phyloP scores from a whole-genome alignment of 78 protist genomes.

The Anaeramoeba ignava region DNA sequence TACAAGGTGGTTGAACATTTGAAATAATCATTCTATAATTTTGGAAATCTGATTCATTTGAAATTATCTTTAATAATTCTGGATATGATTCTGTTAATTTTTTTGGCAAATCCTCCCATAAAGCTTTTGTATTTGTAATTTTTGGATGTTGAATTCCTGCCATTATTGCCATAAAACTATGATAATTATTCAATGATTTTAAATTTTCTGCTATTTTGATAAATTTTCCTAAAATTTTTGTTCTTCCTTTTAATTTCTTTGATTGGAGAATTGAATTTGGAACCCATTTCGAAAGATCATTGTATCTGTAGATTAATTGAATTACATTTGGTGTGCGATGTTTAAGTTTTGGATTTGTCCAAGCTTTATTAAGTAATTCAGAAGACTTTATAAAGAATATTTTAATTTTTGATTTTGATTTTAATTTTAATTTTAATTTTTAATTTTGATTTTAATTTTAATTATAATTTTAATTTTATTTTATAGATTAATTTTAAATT shows the following conservation, averaged over 20 bases:
- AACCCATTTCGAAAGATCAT: background rate
- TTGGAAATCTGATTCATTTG: background rate
- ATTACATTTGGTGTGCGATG: no score
- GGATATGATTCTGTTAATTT: background rate
- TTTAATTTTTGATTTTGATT: no score
- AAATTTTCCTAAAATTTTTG: background rate
- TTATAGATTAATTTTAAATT: no score
- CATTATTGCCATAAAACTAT: background rate
- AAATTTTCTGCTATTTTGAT: background rate
- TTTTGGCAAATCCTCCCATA: background rate
- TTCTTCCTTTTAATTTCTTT: background rate
- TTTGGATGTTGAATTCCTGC: background rate
- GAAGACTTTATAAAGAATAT: no score
- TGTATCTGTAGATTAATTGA: background rate
- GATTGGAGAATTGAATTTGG: background rate
- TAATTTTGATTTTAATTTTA: no score
- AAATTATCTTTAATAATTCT: background rate
- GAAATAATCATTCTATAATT: background rate
- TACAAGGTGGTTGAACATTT: background rate
- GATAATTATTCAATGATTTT: background rate
- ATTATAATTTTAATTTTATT: no score
- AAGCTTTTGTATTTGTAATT: background rate
- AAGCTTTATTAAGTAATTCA: no score
- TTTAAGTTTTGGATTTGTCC: no score
- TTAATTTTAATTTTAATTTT: no score